Base-by-base conservation (phyloP, 2,329 filamentous ascomycete species). In the Trichoderma endophyticum region DNA sequence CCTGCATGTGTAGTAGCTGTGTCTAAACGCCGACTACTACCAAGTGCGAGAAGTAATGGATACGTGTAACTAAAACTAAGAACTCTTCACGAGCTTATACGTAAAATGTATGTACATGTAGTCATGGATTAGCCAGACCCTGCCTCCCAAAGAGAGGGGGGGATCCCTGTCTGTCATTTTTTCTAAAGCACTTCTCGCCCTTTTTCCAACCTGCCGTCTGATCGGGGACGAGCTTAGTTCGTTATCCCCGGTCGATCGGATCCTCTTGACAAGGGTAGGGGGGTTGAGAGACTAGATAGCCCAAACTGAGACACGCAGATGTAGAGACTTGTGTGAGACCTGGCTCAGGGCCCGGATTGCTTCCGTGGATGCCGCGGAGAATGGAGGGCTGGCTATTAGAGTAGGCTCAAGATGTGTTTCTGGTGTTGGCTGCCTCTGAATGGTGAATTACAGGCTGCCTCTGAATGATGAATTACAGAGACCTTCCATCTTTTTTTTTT, bases 161-260 rank as follows among this genome's bases (percentile, higher is more conserved):
- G 1, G 2, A 48, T 14, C 65, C 65, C 54, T 60, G 65, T 59
- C 65, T 48, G 54, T 59, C 54, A 57, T 3, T 36, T 21, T 34
- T 24, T 11, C 21, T 24, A 12, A 54, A 7, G 32, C 64, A 12
- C 34, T 30, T 43, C 28, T 54, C 30, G 24, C 51, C 64, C 51
- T 48, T 62, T 34, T 60, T 12, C 57, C 21, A 26, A 15, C 34
- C 54, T 59, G 18, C 62, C n/a, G 39, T 54, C 39, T 34, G 15
- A 57, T 68, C 65, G 36, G 36, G 34, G 57, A 15, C 54, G 3
- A 60, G 54, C 36, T 48, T 24, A 60, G 39, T 48, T 43, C 30
- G 26, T n/a, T 24, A 60, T 48, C 65, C 54, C 54, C 65, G 65
- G 54, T 68, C 65, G 65, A 68, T 60, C 36, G 54, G 65, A 28